Evolutionary conservation across 176 grass and related monocot species (phyloP).

Genomic region (Triticum timopheevii): DNA sequence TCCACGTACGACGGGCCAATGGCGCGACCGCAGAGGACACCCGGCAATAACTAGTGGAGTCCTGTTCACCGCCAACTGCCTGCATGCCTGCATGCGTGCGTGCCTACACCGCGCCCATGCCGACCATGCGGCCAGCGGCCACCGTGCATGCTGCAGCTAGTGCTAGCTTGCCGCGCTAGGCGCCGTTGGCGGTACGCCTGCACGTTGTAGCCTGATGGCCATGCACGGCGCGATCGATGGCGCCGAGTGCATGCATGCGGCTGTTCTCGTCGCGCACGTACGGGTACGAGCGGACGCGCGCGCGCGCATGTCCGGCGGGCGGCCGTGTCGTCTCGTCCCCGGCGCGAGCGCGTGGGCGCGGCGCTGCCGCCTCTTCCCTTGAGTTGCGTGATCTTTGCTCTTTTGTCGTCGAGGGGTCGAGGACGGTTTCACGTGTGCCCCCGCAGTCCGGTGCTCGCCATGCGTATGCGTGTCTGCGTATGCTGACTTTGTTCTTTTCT

Average conservation of each 20-base stretch:
- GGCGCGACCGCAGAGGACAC: not conserved
- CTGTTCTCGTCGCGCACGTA: too few species aligned
- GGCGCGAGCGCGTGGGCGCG: not conserved
- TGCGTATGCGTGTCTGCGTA: not conserved
- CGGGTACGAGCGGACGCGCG: too few species aligned
- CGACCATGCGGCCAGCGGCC: not conserved
- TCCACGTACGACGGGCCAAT: not conserved
- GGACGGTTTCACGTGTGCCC: not conserved
- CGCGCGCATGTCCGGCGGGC: not conserved
- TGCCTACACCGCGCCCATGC: not conserved
- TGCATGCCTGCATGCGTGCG: too few species aligned
- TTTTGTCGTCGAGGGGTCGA: too few species aligned
- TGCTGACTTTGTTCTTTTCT: too few species aligned
- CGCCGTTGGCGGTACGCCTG: not conserved
- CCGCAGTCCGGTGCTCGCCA: not conserved
- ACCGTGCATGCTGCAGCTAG: not conserved
- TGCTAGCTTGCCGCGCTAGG: not conserved
- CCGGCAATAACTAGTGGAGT: not conserved
- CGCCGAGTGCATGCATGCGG: too few species aligned
- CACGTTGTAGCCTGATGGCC: not conserved
- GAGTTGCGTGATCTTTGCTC: not conserved
- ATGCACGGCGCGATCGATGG: not conserved
- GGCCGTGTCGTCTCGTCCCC: not conserved
- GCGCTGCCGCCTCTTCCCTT: not conserved
- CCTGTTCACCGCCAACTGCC: not conserved